Percentiles rank a stretch among this genome's conserved stretches.
These are phyloP conservation scores for Pulveroboletus sp. DNA, from an alignment of 768 basidiomycete genomes.

Conservation along the genomic window DNA sequence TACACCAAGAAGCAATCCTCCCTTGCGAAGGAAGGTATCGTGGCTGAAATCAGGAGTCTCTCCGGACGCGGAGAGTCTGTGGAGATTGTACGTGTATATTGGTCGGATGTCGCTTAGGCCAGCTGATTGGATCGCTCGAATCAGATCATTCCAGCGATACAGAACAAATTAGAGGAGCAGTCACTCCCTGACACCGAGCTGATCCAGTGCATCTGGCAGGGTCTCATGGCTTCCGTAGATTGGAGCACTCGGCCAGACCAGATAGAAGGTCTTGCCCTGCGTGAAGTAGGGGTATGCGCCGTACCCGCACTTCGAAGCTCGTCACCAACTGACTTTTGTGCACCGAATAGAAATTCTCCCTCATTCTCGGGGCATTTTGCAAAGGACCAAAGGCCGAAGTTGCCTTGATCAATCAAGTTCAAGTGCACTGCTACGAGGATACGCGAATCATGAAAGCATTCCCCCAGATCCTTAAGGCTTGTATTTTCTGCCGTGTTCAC, in stretches of 20 bases:
- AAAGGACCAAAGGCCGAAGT: conserved; percentile 86
- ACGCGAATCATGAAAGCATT: conserved; percentile 93
- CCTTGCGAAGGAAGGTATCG: conserved; percentile 72
- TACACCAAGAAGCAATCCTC: conserved; percentile 88
- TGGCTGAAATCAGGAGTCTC: conserved; percentile 63
- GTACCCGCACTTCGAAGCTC: not conserved
- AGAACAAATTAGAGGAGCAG: conserved; percentile 64
- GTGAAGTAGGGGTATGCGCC: conserved; percentile 74
- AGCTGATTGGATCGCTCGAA: conserved; percentile 8
- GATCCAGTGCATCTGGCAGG: conserved; percentile 87
- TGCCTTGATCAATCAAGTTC: conserved; percentile 89
- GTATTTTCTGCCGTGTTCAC: conserved; percentile 1
- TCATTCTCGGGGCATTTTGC: conserved; percentile 88
- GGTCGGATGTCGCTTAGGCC: not conserved
- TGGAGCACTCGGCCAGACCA: conserved; percentile 90
- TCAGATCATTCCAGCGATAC: conserved; percentile 76
- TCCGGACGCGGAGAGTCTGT: conserved; percentile 63
- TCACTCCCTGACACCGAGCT: conserved; percentile 85
- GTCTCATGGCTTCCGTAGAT: conserved; percentile 82
- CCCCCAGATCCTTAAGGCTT: conserved; percentile 87
- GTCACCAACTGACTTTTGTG: not conserved
- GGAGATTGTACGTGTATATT: conserved; percentile 51
- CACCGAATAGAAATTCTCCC: conserved; percentile 64
- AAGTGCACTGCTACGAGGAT: conserved; percentile 95
- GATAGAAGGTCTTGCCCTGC: conserved; percentile 82